These are phyloP conservation scores for Talaromyces stipitatus DNA, from an alignment of 495 filamentous ascomycete genomes.

Conservation along the genomic window DNA sequence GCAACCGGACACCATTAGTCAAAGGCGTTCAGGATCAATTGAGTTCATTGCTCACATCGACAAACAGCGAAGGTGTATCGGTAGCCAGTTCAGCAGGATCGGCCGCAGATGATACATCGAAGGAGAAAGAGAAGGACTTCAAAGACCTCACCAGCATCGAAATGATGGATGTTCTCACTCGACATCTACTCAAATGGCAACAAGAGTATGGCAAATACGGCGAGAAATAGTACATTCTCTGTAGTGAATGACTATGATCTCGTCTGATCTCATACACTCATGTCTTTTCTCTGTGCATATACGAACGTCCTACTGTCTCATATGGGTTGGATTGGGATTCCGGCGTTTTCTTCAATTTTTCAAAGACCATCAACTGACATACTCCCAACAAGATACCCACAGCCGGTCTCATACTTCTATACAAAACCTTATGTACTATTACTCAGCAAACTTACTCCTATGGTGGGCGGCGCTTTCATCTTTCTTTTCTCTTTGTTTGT, in stretches of 20 bases:
- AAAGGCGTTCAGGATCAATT: conserved; percentile 31
- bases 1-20: conserved; percentile 13
- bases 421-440: background rate
- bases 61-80: conserved; percentile 16
- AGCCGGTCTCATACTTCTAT: background rate
- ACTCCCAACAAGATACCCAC: background rate
- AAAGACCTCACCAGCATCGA: conserved; percentile 61
- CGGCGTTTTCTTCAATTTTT: background rate
- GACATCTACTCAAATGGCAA: conserved; percentile 73
- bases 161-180: conserved; percentile 77
- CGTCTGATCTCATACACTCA: background rate
- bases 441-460: background rate
- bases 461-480: background rate
- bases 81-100: conserved; percentile 16
- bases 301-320: background rate
- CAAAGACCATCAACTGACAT: background rate
- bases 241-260: background rate
- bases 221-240: conserved; percentile 26
- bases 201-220: conserved; percentile 50
- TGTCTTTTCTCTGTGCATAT: background rate
- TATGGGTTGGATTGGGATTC: background rate
- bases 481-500: background rate
- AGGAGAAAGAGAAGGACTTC: conserved; percentile 46
- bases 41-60: conserved; percentile 18
- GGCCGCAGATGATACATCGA: conserved; percentile 19